These are phyloP conservation scores for Sanghuangporus weigelae DNA, from an alignment of 1,284 basidiomycete genomes.

Conservation along the genomic window DNA sequence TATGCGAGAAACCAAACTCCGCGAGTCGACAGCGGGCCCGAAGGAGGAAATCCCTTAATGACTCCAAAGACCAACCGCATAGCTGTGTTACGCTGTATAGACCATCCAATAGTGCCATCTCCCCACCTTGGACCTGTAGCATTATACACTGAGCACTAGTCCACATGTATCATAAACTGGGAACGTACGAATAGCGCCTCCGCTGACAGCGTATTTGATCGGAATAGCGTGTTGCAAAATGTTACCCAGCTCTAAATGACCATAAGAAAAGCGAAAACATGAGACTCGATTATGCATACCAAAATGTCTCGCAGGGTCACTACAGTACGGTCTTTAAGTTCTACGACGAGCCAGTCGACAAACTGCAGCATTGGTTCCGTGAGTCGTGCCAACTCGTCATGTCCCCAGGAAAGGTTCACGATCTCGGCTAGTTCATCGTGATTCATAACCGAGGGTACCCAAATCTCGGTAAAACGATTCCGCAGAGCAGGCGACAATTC, in stretches of 20 bases:
- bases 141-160: constrained; percentile 11
- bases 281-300: constrained; percentile 39
- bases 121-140: constrained; percentile 77
- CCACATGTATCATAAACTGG: background rate
- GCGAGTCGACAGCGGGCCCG: constrained; percentile 46
- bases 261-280: background rate
- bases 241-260: constrained; percentile 78
- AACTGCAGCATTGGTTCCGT: constrained; percentile 76
- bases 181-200: constrained; percentile 71
- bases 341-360: constrained; percentile 71
- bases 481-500: constrained; percentile 95
- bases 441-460: constrained; percentile 88
- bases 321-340: constrained; percentile 63
- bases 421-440: constrained; percentile 79
- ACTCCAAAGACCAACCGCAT: constrained; percentile 26
- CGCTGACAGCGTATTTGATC: constrained; percentile 34
- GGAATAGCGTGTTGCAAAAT: constrained; percentile 72
- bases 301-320: constrained; percentile 87
- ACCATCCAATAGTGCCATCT: constrained; percentile 85
- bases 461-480: constrained; percentile 99
- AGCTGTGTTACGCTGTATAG: constrained; percentile 49
- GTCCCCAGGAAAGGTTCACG: constrained; percentile 67
- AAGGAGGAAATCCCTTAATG: constrained; percentile 43
- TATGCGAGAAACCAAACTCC: constrained; percentile 44
- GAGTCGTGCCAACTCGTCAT: constrained; percentile 50